Evolutionary conservation across 371 early-diverging fungal species (phyloP).

Genomic region (Lichtheimia ramosa): DNA sequence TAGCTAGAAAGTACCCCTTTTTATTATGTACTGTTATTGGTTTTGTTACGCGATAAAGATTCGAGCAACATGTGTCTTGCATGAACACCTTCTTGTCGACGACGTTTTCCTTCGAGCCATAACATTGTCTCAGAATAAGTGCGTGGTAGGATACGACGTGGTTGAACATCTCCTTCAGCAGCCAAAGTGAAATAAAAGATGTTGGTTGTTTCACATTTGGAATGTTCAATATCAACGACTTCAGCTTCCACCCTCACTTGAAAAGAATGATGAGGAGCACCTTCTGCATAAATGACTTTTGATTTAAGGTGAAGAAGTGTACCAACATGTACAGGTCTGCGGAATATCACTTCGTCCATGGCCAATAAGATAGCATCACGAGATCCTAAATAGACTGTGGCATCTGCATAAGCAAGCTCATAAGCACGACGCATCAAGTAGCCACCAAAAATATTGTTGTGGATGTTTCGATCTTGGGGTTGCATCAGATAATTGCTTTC

Average conservation of each 20-base stretch:
- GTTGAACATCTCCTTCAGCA: constrained; percentile 17
- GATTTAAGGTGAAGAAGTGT: constrained; percentile 73
- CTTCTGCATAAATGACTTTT: constrained; percentile 71
- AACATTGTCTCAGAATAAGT: constrained; percentile 80
- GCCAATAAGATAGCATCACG: constrained; percentile 58
- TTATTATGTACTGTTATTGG: no score
- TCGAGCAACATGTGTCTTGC: constrained; percentile 15
- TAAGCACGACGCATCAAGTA: constrained; percentile 78
- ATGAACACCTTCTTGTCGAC: constrained; percentile 11
- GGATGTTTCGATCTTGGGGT: constrained; percentile 90
- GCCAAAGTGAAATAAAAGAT: constrained; percentile 85
- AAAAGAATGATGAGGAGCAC: constrained; percentile 54
- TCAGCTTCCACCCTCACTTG: constrained; percentile 79
- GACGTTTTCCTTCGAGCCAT: constrained; percentile 70
- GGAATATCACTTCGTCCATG: constrained; percentile 88
- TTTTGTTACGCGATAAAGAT: neutral
- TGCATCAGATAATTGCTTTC: constrained; percentile 73
- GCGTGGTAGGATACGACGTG: constrained; percentile 54
- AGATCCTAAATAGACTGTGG: constrained; percentile 59
- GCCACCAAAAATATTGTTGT: constrained; percentile 92
- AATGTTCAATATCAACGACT: constrained; percentile 69
- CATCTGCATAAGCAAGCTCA: constrained; percentile 80
- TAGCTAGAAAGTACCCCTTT: neutral
- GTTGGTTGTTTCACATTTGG: constrained; percentile 70
- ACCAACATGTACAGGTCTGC: constrained; percentile 90